phyloP scores from a whole-genome alignment of 352 stramenopile species.

The Pythium diclinum region DNA sequence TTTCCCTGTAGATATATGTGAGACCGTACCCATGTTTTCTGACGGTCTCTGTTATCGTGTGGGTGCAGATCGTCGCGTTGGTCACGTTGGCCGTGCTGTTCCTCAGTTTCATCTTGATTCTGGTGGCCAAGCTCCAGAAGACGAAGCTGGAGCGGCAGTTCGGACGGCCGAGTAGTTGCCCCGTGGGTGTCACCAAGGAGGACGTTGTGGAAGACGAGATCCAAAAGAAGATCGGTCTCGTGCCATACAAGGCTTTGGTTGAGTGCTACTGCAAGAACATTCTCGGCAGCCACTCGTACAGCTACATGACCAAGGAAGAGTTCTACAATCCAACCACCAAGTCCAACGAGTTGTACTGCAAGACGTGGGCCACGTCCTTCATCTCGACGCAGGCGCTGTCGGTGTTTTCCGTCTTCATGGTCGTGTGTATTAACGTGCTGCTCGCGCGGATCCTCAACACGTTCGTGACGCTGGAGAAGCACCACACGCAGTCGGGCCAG shows the following conservation, averaged over 20 bases:
- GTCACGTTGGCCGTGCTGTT: conserved; percentile 68
- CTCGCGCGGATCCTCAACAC: conserved; percentile 63
- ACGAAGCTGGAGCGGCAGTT: conserved; percentile 70
- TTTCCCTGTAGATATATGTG: background rate
- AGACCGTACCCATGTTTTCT: background rate
- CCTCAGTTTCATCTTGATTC: conserved; percentile 74
- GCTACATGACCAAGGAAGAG: conserved; percentile 51
- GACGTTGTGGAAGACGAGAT: conserved; percentile 73
- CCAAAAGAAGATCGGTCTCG: conserved; percentile 43
- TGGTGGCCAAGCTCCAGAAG: conserved; percentile 71
- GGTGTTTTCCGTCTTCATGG: conserved; percentile 59
- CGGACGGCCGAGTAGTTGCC: conserved; percentile 58
- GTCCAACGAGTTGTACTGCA: conserved; percentile 48
- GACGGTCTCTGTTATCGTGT: background rate
- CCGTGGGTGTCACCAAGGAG: conserved; percentile 43
- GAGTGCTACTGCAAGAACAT: conserved; percentile 78
- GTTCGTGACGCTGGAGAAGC: conserved; percentile 71
- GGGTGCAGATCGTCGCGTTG: conserved; percentile 51
- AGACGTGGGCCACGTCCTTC: conserved; percentile 68
- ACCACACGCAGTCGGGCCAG: conserved; percentile 71
- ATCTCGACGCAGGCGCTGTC: conserved; percentile 65
- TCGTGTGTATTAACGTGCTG: conserved; percentile 67
- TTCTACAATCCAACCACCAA: conserved; percentile 47
- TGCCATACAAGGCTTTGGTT: conserved; percentile 71
- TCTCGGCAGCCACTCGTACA: conserved; percentile 52